Percentiles rank a stretch among this genome's conserved stretches.
phyloP scores from a whole-genome alignment of 1,284 basidiomycete species.

The Flammula alnicola region DNA sequence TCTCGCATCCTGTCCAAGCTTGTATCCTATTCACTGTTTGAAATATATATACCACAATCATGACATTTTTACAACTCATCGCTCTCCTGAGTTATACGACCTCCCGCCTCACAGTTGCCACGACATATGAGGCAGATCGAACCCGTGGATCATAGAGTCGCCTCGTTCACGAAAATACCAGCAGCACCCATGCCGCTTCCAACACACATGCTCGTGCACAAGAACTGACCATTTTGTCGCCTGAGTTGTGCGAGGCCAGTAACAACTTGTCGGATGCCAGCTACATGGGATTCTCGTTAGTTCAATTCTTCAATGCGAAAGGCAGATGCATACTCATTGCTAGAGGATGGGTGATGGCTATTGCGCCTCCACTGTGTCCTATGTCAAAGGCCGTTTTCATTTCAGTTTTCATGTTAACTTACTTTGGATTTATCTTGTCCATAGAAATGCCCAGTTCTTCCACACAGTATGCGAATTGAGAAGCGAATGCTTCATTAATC shows the following conservation, averaged over 20 bases:
- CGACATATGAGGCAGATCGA: too few species aligned
- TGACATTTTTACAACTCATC: too few species aligned
- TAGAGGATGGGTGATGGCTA: constrained; percentile 81
- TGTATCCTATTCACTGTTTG: not conserved
- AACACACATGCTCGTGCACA: constrained; percentile 89
- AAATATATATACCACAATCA: too few species aligned
- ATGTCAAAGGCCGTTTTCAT: not conserved
- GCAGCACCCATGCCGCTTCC: constrained; percentile 91
- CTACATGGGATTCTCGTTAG: constrained; percentile 36
- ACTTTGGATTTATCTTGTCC: constrained; percentile 89
- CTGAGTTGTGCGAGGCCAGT: constrained; percentile 83
- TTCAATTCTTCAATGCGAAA: not conserved
- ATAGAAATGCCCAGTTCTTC: constrained; percentile 81
- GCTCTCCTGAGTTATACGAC: too few species aligned
- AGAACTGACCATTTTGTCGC: constrained; percentile 64
- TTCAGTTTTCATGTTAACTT: constrained; percentile 24
- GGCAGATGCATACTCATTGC: constrained; percentile 68
- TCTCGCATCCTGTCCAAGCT: not conserved
- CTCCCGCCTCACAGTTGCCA: too few species aligned
- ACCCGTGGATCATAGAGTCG: constrained; percentile 25
- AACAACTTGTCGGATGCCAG: constrained; percentile 84
- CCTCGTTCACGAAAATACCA: constrained; percentile 81
- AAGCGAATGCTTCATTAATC: constrained; percentile 87
- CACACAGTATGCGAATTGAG: constrained; percentile 80
- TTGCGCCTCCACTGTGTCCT: constrained; percentile 76